Conservation (phyloP, 2,329 filamentous ascomycete species). For the Beauveria sp. region DNA sequence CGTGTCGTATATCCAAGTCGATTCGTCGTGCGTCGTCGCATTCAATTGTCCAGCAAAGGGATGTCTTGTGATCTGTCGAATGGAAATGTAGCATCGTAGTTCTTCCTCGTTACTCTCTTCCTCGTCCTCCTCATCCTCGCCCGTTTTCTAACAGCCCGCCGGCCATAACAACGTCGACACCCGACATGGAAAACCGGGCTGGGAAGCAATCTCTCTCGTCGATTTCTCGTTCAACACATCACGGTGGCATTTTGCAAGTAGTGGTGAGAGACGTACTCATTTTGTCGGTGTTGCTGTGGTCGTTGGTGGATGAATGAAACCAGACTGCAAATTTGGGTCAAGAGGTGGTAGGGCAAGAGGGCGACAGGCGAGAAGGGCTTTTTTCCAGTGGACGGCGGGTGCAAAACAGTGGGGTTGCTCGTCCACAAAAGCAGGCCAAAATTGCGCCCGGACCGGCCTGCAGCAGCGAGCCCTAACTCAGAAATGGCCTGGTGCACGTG, state of each 20-base stretch:
- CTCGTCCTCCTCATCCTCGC: neutral
- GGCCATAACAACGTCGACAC: neutral
- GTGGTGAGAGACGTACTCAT: slow-evolving; percentile 43
- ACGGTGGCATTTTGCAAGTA: neutral
- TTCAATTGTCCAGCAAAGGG: too few species aligned
- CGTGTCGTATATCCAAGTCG: neutral
- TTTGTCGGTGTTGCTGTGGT: slow-evolving; percentile 41
- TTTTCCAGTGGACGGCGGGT: slow-evolving; percentile 28
- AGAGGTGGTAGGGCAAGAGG: slow-evolving; percentile 3
- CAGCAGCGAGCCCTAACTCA: slow-evolving; percentile 28
- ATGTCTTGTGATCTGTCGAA: neutral
- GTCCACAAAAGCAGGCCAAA: slow-evolving; percentile 3
- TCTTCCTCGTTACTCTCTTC: too few species aligned
- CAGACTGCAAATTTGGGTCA: slow-evolving; percentile 10
- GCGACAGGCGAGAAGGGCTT: slow-evolving; percentile 15
- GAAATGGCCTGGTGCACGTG: slow-evolving; percentile 20
- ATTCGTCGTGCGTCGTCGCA: neutral
- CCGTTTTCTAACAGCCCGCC: neutral
- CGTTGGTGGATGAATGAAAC: slow-evolving; percentile 27
- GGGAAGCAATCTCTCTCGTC: neutral
- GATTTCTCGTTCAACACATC: neutral
- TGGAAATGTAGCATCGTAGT: neutral
- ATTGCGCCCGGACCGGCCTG: neutral
- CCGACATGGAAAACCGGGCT: neutral
- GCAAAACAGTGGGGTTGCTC: neutral